phyloP scores from a whole-genome alignment of 352 stramenopile species.

The Phytophthora hybrid region DNA sequence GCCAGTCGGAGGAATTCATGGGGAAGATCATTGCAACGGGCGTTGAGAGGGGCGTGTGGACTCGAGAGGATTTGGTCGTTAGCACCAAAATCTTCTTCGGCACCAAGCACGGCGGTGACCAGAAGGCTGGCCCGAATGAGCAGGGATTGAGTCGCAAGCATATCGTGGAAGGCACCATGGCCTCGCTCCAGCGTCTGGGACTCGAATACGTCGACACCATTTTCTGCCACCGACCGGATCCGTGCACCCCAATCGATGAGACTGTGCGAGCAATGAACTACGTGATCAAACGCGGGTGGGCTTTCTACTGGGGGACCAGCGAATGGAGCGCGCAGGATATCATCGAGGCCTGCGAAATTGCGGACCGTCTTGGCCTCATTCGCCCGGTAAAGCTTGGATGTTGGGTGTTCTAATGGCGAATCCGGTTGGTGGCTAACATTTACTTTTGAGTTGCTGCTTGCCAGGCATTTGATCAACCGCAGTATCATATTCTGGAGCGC shows the following conservation, averaged over 20 bases:
- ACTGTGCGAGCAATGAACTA: slow-evolving; percentile 68
- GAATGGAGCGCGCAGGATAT: slow-evolving; percentile 74
- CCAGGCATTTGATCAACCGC: slow-evolving; percentile 63
- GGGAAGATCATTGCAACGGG: slow-evolving; percentile 57
- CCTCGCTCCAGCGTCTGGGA: slow-evolving; percentile 51
- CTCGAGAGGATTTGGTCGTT: slow-evolving; percentile 65
- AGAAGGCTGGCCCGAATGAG: slow-evolving; percentile 36
- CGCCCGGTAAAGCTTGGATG: slow-evolving; percentile 30
- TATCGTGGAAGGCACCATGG: slow-evolving; percentile 49
- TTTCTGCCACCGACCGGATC: slow-evolving; percentile 62
- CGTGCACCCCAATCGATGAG: slow-evolving; percentile 61
- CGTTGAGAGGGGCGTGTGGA: slow-evolving; percentile 52
- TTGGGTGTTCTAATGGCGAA: neutral
- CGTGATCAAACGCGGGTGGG: slow-evolving; percentile 60
- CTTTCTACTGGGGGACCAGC: slow-evolving; percentile 74
- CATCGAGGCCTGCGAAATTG: slow-evolving; percentile 63
- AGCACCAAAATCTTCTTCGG: slow-evolving; percentile 76
- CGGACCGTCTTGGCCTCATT: slow-evolving; percentile 50
- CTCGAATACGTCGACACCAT: slow-evolving; percentile 64
- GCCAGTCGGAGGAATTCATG: slow-evolving; percentile 59
- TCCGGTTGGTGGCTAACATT: slow-evolving; percentile 8
- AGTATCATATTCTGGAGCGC: slow-evolving; percentile 79
- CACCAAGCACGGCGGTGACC: slow-evolving; percentile 22
- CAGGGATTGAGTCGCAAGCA: slow-evolving; percentile 47
- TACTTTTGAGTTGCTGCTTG: slow-evolving; percentile 18